Percentiles rank a stretch among this genome's conserved stretches.
Conservation (phyloP, 78 protist genomes). For the Protostelium mycophagum region DNA sequence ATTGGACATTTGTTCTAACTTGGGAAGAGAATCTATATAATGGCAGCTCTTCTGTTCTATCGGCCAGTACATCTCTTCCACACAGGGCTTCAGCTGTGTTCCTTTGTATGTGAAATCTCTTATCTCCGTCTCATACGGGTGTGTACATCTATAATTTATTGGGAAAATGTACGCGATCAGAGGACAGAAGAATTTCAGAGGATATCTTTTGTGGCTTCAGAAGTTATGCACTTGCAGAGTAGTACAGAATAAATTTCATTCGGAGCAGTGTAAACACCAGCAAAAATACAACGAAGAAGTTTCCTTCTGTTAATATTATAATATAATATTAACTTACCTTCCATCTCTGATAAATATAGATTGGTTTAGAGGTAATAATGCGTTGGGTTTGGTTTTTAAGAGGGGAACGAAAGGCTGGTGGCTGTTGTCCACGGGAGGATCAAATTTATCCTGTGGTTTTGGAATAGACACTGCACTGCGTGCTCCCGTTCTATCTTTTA, state of each 20-base stretch:
- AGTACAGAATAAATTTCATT: too few species aligned
- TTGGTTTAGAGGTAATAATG: conserved; percentile 10
- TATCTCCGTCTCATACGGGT: conserved; percentile 68
- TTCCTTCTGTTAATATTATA: too few species aligned
- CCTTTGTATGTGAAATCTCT: neutral
- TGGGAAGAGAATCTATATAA: conserved; percentile 49
- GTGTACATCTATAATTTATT: neutral
- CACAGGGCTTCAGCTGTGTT: conserved; percentile 21
- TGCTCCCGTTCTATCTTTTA: neutral
- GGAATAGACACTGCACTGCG: conserved; percentile 22
- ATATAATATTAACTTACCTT: too few species aligned
- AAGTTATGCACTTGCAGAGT: too few species aligned
- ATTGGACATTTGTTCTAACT: conserved; percentile 31
- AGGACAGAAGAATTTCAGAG: neutral
- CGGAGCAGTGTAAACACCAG: too few species aligned
- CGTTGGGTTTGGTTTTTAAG: conserved; percentile 66
- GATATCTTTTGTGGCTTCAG: neutral
- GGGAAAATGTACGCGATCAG: too few species aligned
- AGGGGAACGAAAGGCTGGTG: conserved; percentile 71
- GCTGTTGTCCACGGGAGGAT: conserved; percentile 60
- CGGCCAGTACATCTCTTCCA: conserved; percentile 18
- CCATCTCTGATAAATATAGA: neutral
- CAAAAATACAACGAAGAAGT: too few species aligned
- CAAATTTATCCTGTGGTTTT: conserved; percentile 58
- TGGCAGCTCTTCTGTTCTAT: conserved; percentile 50